Evolutionary conservation across 2,329 filamentous ascomycete species (phyloP).

Genomic region (Diaporthe humulicola): DNA sequence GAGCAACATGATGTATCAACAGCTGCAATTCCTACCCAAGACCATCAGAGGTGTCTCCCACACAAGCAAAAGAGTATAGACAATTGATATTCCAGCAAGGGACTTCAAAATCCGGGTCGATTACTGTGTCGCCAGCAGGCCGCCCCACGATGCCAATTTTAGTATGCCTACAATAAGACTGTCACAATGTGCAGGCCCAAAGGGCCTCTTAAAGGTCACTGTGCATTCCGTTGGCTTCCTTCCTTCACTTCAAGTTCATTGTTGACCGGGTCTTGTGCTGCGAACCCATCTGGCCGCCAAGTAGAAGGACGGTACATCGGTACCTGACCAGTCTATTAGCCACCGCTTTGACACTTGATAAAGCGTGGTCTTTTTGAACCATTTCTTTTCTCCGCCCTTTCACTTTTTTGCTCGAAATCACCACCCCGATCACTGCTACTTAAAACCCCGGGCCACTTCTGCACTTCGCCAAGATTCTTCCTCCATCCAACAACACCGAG

Average conservation of each 20-base stretch:
- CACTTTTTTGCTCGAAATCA: background rate
- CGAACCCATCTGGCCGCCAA: background rate
- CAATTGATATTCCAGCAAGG: accelerated
- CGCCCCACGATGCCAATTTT: background rate
- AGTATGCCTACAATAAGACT: background rate
- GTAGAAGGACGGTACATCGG: background rate
- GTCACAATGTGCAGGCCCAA: background rate
- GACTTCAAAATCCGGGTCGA: background rate
- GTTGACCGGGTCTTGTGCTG: background rate
- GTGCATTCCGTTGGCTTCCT: constrained; percentile 5
- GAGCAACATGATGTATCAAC: background rate
- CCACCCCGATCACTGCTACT: background rate
- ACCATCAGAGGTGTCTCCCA: background rate
- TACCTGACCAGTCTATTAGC: background rate
- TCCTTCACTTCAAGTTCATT: background rate
- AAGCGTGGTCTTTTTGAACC: background rate
- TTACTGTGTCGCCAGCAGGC: background rate
- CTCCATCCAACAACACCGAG: background rate
- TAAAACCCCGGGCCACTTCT: background rate
- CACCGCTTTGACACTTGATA: background rate
- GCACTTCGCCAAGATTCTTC: too few relatives aligned
- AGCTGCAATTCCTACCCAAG: background rate
- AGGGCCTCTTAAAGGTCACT: background rate
- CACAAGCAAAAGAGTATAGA: background rate
- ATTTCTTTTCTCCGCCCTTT: background rate